Evolutionary conservation across 352 stramenopile genomes (phyloP).

Genomic region (Phytophthora foliorum): DNA sequence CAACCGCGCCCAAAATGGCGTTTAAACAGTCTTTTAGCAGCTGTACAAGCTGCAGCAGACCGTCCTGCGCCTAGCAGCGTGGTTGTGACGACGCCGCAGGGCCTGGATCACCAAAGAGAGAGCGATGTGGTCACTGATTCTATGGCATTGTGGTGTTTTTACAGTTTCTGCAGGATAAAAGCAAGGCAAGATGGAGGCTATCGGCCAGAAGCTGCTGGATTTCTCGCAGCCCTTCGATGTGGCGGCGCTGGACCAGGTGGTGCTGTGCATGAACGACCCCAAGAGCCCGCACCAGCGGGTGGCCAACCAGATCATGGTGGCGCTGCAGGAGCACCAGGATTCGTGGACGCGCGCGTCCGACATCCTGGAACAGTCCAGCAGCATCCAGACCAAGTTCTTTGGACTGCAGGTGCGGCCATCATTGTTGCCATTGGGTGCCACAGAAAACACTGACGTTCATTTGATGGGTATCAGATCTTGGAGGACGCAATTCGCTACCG

Average conservation of each 20-base stretch:
- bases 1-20: not conserved
- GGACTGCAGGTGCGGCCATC: slow-evolving; percentile 77
- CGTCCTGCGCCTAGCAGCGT: not conserved
- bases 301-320: slow-evolving; percentile 95
- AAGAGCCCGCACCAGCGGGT: slow-evolving; percentile 93
- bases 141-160: slow-evolving; percentile 1
- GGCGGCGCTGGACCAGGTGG: slow-evolving; percentile 95
- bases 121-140: not conserved
- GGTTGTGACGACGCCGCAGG: not conserved
- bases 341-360: slow-evolving; percentile 94
- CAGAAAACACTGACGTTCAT: slow-evolving; percentile 2
- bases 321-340: slow-evolving; percentile 94
- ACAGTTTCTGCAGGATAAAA: slow-evolving; percentile 3
- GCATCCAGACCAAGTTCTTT: slow-evolving; percentile 94
- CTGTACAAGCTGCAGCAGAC: not conserved
- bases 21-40: slow-evolving; percentile 4
- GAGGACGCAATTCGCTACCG: slow-evolving; percentile 98
- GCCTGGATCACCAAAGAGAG: not conserved
- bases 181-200: slow-evolving; percentile 79
- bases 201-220: slow-evolving; percentile 93
- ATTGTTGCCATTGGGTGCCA: not conserved
- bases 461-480: slow-evolving; percentile 85
- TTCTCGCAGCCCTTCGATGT: slow-evolving; percentile 97
- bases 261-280: slow-evolving; percentile 97
- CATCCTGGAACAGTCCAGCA: slow-evolving; percentile 96